Conservation (phyloP, 2,329 filamentous ascomycete genomes). For the Ascochyta clinopodiicola region DNA sequence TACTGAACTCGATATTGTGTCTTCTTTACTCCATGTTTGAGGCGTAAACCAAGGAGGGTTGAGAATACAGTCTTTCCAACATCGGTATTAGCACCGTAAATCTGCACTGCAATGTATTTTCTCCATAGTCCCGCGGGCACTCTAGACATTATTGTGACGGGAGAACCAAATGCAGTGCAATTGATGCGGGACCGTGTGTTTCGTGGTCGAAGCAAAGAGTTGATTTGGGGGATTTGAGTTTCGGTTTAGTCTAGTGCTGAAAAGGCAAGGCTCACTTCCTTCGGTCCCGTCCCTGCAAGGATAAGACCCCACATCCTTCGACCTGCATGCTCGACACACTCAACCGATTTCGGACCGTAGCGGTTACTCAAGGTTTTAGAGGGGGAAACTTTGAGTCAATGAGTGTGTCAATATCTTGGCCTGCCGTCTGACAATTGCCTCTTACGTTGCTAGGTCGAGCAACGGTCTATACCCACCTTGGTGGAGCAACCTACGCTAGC, state of each 20-base stretch:
- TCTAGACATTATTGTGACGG: conserved; percentile 45
- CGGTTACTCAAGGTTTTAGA: conserved; percentile 21
- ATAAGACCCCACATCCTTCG: not conserved
- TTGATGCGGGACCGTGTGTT: conserved; percentile 2
- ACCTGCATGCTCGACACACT: conserved; percentile 13
- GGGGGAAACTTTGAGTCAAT: conserved; percentile 4
- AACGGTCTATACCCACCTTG: not conserved
- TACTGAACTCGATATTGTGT: conserved; percentile 61
- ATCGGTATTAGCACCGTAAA: conserved; percentile 84
- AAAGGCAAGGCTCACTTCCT: not conserved
- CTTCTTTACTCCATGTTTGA: conserved; percentile 55
- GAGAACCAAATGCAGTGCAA: conserved; percentile 1
- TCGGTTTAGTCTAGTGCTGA: not conserved
- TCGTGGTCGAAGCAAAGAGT: not conserved
- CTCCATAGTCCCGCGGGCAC: conserved; percentile 71
- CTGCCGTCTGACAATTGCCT: conserved; percentile 11
- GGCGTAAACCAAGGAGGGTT: conserved; percentile 65
- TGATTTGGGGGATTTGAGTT: conserved; percentile 1
- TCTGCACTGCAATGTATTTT: conserved; percentile 71
- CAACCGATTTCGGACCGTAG: conserved; percentile 17
- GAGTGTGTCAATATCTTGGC: conserved; percentile 8
- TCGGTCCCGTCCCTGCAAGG: no score
- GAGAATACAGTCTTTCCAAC: conserved; percentile 86
- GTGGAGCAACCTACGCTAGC: conserved; percentile 9
- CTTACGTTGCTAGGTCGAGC: not conserved